phyloP scores from a whole-genome alignment of 805 yeast species.

The Kurtzmaniella fragi region DNA sequence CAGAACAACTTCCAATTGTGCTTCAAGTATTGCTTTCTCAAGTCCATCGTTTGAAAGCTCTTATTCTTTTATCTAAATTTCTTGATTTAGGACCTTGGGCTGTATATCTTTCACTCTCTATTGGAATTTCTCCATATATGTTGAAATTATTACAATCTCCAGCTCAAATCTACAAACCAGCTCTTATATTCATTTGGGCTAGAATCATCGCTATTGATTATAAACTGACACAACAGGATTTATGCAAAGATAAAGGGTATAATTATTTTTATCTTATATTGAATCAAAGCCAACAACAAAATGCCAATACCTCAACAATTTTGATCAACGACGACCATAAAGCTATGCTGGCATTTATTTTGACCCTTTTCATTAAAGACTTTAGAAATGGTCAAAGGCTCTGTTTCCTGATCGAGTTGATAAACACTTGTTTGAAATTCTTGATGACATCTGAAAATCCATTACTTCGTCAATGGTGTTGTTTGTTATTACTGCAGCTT shows the following conservation, averaged over 20 bases:
- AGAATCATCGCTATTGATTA: constrained; percentile 94
- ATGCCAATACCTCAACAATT: constrained; percentile 20
- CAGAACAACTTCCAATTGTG: constrained; percentile 92
- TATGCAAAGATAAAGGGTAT: constrained; percentile 86
- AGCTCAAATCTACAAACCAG: constrained; percentile 92
- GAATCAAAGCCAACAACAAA: constrained; percentile 35
- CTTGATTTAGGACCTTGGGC: constrained; percentile 98
- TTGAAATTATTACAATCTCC: constrained; percentile 87
- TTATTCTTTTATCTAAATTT: constrained; percentile 77
- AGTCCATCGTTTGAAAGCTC: constrained; percentile 86
- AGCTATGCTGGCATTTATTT: constrained; percentile 91
- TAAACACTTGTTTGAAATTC: constrained; percentile 61
- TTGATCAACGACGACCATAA: constrained; percentile 74
- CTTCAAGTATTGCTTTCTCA: constrained; percentile 90
- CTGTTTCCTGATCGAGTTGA: constrained; percentile 69
- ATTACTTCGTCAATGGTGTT: constrained; percentile 87
- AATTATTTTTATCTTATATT: constrained; percentile 81
- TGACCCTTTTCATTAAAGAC: constrained; percentile 79
- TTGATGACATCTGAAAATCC: constrained; percentile 77
- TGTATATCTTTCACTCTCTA: constrained; percentile 83
- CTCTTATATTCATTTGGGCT: constrained; percentile 94
- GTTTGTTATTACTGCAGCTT: constrained; percentile 68
- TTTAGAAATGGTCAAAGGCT: constrained; percentile 75
- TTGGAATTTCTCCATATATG: constrained; percentile 95
- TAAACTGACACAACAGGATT: constrained; percentile 83